Evolutionary conservation across 805 yeast species (phyloP), one percentile per base, ranked within the genome.

Genomic region (Hanseniaspora jakobsenii): DNA sequence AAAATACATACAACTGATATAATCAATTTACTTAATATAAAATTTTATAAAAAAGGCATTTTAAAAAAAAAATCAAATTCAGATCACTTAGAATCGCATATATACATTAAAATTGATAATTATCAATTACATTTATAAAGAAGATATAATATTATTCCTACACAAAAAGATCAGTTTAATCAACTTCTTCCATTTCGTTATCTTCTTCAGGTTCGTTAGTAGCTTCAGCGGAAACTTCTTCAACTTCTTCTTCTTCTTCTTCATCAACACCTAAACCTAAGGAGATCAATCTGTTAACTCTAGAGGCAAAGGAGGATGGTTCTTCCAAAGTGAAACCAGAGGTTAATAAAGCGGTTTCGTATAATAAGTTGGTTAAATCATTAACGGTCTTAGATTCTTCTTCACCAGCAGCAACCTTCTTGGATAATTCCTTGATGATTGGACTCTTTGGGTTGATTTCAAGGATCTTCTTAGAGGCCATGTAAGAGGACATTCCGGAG

Each of bases 131-230:
- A n/a, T 18, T 32, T 14, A 14, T 6, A 32, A 27, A 27, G n/a
- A n/a, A n/a, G n/a, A n/a, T n/a, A n/a, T n/a, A n/a, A n/a, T n/a
- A n/a, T n/a, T n/a, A n/a, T n/a, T n/a, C n/a, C n/a, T n/a, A n/a
- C n/a, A n/a, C n/a, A n/a, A n/a, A n/a, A n/a, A 12, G 4, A 27
- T 12, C 4, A 27, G 30, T 26, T 66, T 82, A 89, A 70, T 89
- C 98, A 66, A 89, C 96, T 73, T 89, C 98, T 77, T 89, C 98
- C 98, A 89, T 91, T 62, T 86, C 94, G 52, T 93, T 79, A n/a
- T 38, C 48, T 45, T 38, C 48, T 28, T 38, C 48, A 30, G 23
- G 39, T 72, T 85, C 95, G 62, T 78, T 86, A 59, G 78, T 77
- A 50, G 76, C 78, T 59, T 71, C 63, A 51, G 73, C 67, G 47